phyloP scores from a whole-genome alignment of 257 asterid genomes.

The Galeopsis tetrahit region DNA sequence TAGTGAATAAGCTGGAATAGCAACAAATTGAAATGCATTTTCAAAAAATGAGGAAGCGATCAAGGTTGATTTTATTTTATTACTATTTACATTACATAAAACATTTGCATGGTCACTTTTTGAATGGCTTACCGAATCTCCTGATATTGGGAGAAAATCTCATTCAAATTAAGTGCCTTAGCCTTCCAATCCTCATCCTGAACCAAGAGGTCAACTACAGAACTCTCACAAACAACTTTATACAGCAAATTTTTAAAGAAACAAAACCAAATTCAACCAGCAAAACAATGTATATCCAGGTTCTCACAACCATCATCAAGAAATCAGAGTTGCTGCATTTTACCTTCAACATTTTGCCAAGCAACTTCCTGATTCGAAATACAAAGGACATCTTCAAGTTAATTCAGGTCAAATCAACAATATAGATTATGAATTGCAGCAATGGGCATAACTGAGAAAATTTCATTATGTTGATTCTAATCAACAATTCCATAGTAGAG shows the following conservation, averaged over 20 bases:
- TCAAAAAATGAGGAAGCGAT: background rate
- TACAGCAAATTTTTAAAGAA: background rate
- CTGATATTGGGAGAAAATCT: slow-evolving; percentile 55
- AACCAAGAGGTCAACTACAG: slow-evolving; percentile 31
- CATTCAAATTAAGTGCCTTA: slow-evolving; percentile 62
- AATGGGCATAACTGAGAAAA: background rate
- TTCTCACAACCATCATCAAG: background rate
- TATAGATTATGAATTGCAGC: slow-evolving; percentile 1
- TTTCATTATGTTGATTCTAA: too few relatives aligned
- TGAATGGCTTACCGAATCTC: slow-evolving; percentile 53
- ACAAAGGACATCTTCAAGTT: background rate
- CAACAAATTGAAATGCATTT: slow-evolving; percentile 13
- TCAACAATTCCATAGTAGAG: background rate
- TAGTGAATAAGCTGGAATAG: background rate
- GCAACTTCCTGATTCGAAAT: background rate
- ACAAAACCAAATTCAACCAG: slow-evolving; percentile 16
- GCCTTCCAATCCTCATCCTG: slow-evolving; percentile 76
- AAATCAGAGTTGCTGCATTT: slow-evolving; percentile 20
- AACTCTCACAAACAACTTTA: background rate
- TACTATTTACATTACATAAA: background rate
- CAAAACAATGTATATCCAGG: background rate
- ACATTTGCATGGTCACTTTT: background rate
- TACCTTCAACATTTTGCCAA: background rate
- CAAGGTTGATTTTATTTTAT: background rate
- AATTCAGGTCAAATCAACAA: background rate